Percentiles rank a stretch among this genome's conserved stretches.
Evolutionary conservation across 148 eudicot genomes (phyloP).

Genomic region (Rhododendron simsii): DNA sequence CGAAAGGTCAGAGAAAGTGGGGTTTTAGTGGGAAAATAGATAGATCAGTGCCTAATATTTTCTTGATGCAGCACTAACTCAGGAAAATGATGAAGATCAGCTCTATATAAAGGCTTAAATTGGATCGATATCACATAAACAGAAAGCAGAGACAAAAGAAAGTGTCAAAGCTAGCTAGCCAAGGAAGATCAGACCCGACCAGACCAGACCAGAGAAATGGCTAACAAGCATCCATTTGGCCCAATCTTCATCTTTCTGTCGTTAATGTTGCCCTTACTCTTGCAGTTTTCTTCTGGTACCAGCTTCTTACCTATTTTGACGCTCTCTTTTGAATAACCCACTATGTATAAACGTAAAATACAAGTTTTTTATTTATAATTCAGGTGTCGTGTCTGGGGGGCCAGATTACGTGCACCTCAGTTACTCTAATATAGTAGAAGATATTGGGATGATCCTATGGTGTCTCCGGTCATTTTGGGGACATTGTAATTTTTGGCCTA

Average conservation of each 20-base stretch:
- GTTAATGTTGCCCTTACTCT: conserved; percentile 23
- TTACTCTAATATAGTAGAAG: too few species aligned
- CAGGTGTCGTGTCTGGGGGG: too few species aligned
- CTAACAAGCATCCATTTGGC: not conserved
- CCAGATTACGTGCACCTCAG: not conserved
- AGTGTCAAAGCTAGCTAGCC: not conserved
- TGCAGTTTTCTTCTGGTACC: conserved; percentile 28
- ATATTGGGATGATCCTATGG: too few species aligned
- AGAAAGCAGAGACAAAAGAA: not conserved
- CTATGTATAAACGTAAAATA: too few species aligned
- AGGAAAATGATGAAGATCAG: not conserved
- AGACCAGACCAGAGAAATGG: not conserved
- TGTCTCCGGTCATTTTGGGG: too few species aligned
- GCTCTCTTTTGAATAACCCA: too few species aligned
- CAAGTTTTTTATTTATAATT: not conserved
- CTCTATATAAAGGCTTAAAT: conserved; percentile 6
- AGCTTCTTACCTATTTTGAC: not conserved
- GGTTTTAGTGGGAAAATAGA: not conserved
- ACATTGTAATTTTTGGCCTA: too few species aligned
- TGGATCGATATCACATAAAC: not conserved
- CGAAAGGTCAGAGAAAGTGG: conserved; percentile 18
- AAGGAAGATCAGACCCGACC: not conserved
- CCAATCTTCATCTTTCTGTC: conserved; percentile 17
- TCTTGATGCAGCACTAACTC: not conserved
- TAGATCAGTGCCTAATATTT: not conserved